Evolutionary conservation across 768 basidiomycete genomes (phyloP), one percentile per base, ranked within the genome.

Genomic region (Daedaleopsis nitida): DNA sequence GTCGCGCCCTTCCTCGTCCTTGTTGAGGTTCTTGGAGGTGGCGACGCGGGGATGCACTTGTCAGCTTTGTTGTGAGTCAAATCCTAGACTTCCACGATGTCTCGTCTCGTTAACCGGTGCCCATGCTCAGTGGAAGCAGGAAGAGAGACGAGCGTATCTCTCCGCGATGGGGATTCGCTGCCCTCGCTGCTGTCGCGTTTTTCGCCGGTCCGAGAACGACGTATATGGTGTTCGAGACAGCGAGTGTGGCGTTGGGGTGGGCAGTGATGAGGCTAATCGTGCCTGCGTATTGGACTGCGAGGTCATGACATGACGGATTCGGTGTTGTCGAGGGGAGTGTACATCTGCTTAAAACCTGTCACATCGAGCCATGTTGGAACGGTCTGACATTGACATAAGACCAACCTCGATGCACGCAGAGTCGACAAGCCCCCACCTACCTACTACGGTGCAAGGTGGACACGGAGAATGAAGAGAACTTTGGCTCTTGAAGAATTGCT

Each of bases 151-250:
- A 52, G 10, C 49, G 58, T 5, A 52, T 83, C 42, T 79, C 82
- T 3, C 70, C 79, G 21, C 77, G 83, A 50, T 89, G 86, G 86
- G 68, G 80, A 17, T 82, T 89, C 67, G 67, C 78, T 4, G 64
- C 73, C 12, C 73, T 89, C 5, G 83, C 83, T 8, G 69, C 70
- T 7, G 72, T 80, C 2, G 85, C 90, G 49, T 85, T 92, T 67
- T 60, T 88, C n/a, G 71, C 82, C 47, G 92, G 92, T 14, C 83
- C 89, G n/a, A 78, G 86, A 27, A 78, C 76, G 66, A 83, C 86
- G 2, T 91, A 90, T 68, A 68, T 80, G 52, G 81, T 92, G 43
- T 89, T 89, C 68, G 86, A 91, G 55, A 79, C 74, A 37, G 82
- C 83, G 0, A 84, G 83, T 64, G 67, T 82, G 39, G 76, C 75